phyloP scores from a whole-genome alignment of 768 basidiomycete genomes.

The Psilocybe sp. region DNA sequence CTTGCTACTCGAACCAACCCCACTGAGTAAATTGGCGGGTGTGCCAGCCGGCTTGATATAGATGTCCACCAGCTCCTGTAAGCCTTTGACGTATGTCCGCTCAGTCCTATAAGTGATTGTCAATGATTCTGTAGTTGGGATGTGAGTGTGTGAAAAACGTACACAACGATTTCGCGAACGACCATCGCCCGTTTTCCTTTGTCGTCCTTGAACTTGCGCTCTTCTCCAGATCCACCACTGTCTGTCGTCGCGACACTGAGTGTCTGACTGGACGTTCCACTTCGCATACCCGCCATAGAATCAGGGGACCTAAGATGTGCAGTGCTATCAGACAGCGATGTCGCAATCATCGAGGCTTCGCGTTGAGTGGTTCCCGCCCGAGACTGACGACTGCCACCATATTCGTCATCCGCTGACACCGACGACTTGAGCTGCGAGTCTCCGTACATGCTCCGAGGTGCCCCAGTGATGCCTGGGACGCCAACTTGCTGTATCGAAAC shows the following conservation, averaged over 20 bases:
- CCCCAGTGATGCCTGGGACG: conserved; percentile 10
- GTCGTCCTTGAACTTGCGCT: conserved; percentile 91
- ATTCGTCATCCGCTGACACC: conserved; percentile 35
- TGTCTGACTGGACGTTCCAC: conserved; percentile 60
- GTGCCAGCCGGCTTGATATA: conserved; percentile 86
- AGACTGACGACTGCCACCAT: conserved; percentile 59
- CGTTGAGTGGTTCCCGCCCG: conserved; percentile 46
- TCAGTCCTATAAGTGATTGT: conserved; percentile 63
- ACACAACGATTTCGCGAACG: conserved; percentile 90
- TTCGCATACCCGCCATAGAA: conserved; percentile 57
- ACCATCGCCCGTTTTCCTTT: conserved; percentile 79
- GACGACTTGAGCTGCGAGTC: conserved; percentile 23
- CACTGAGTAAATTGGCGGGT: conserved; percentile 66
- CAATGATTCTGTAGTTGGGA: too few species aligned
- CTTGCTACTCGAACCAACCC: conserved; percentile 60
- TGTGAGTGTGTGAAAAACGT: conserved; percentile 27
- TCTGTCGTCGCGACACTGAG: conserved; percentile 75
- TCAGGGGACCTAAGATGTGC: conserved; percentile 66
- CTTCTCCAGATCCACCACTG: conserved; percentile 70
- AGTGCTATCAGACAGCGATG: conserved; percentile 37
- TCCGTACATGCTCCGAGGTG: conserved; percentile 56
- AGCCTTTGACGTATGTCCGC: conserved; percentile 89
- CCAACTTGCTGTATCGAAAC: conserved; percentile 58
- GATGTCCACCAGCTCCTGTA: conserved; percentile 91
- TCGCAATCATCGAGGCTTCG: conserved; percentile 51